Base-by-base conservation (phyloP, 2,329 filamentous ascomycete genomes). In the Diaporthe humulicola region DNA sequence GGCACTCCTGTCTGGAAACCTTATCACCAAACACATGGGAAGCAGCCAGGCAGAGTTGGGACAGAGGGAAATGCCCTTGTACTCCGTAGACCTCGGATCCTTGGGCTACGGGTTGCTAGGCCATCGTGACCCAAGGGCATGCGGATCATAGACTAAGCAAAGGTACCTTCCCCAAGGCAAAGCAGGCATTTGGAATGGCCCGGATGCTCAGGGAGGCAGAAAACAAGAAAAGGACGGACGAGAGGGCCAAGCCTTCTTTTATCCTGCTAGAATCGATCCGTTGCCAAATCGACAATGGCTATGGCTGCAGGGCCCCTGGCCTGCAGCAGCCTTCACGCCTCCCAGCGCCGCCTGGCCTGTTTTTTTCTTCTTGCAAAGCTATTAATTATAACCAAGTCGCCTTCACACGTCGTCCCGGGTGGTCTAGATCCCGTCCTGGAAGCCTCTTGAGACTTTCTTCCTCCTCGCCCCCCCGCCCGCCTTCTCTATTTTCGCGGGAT, bases 251-350 rank as follows among this genome's bases (percentile, higher is more conserved):
- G 45, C 33, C 33, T 66, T 69, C 64, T 69, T 69, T 69, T 54
- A 69, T 69, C 64, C 64, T 69, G 64, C 64, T 69, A 69, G 64
- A 69, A 69, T 38, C 48, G 48, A 69, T 54, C 64, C 64, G 64
- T 54, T 69, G 64, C 33, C 64, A 69, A 40, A 40, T 40, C 22
- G 64, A 69, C 64, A n/a, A n/a, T n/a, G n/a, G n/a, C n/a, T n/a
- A 50, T 52, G 64, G 64, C 61, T 50, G 45, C 48, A 45, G 15
- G 15, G 64, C 45, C 61, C 64, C 64, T 67, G 45, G 45, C 64
- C 64, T 67, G 42, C 42, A 50, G 61, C 61, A 38, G 17, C 42
- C 42, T 67, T 67, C 61, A 50, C 42, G n/a, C 64, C 64, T 67
- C 60, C 60, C 42, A 50, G 12, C 42, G 42, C 28, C 58, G 58